A percentile compares a stretch with the other conserved stretches of the same genome.
Evolutionary conservation across 78 protist genomes (phyloP).

Genomic region (Andalucia godoyi): DNA sequence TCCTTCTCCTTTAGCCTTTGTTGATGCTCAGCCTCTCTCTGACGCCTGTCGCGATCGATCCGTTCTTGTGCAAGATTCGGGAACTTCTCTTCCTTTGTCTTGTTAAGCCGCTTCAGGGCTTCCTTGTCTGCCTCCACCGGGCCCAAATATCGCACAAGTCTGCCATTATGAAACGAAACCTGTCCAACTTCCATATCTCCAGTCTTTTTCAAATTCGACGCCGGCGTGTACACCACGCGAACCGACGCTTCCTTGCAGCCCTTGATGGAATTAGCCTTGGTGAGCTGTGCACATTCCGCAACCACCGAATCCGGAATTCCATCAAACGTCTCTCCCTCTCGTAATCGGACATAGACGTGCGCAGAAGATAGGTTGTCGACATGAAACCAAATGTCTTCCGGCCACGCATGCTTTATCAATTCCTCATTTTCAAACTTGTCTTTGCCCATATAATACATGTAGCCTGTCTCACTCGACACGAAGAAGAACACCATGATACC

Average conservation of each 20-base stretch:
- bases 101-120: conserved; percentile 6
- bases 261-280: conserved; percentile 79
- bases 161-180: conserved; percentile 51
- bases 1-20: background rate
- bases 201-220: conserved; percentile 78
- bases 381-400: conserved; percentile 92
- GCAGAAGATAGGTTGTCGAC: conserved; percentile 83
- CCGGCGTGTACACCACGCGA: conserved; percentile 74
- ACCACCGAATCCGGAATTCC: conserved; percentile 61
- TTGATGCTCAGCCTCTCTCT: background rate
- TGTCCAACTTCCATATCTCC: conserved; percentile 83
- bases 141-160: background rate
- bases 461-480: background rate
- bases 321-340: conserved; percentile 23
- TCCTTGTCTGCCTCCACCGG: conserved; percentile 5
- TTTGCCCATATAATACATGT: conserved; percentile 53
- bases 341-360: conserved; percentile 81
- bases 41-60: background rate
- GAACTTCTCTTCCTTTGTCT: conserved; percentile 14
- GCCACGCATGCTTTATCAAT: conserved; percentile 75
- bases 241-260: conserved; percentile 17
- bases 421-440: conserved; percentile 88
- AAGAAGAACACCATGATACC: conserved; percentile 29
- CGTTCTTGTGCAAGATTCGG: background rate
- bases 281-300: conserved; percentile 79